Evolutionary conservation across 2,329 filamentous ascomycete species (phyloP).

Genomic region (Coleophoma eucalyptorum): DNA sequence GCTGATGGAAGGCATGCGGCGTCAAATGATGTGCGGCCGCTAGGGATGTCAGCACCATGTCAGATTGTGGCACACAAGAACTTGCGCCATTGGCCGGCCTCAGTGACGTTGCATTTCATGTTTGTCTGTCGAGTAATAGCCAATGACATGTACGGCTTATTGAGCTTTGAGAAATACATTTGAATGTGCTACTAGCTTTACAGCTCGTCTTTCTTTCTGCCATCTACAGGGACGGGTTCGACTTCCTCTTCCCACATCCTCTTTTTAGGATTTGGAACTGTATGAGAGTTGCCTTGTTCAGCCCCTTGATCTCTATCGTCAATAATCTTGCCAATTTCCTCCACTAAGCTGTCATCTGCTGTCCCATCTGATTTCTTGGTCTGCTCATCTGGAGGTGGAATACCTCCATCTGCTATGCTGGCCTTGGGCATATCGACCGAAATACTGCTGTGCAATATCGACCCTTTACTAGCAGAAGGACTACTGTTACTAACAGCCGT

Average conservation of each 20-base stretch:
- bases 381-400: conserved; percentile 35
- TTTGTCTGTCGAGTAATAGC: no score
- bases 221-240: no score
- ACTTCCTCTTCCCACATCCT: conserved; percentile 52
- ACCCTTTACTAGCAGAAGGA: conserved; percentile 1
- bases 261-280: conserved; percentile 51
- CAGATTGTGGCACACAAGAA: no score
- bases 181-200: conserved; percentile 5
- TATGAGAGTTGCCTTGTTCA: conserved; percentile 6
- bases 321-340: conserved; percentile 52
- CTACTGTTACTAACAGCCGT: conserved; percentile 15
- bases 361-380: conserved; percentile 15
- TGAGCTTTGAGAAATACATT: no score
- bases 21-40: no score
- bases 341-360: conserved; percentile 35
- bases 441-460: conserved; percentile 14
- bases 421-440: conserved; percentile 9
- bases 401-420: conserved; percentile 8
- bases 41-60: no score
- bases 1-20: no score
- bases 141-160: no score
- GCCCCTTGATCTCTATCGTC: conserved; percentile 26
- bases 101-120: no score
- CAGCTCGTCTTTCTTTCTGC: conserved; percentile 24
- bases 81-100: no score